These are phyloP conservation scores for Gossypium trilobum DNA, from an alignment of 441 rosid genomes.

Conservation along the genomic window DNA sequence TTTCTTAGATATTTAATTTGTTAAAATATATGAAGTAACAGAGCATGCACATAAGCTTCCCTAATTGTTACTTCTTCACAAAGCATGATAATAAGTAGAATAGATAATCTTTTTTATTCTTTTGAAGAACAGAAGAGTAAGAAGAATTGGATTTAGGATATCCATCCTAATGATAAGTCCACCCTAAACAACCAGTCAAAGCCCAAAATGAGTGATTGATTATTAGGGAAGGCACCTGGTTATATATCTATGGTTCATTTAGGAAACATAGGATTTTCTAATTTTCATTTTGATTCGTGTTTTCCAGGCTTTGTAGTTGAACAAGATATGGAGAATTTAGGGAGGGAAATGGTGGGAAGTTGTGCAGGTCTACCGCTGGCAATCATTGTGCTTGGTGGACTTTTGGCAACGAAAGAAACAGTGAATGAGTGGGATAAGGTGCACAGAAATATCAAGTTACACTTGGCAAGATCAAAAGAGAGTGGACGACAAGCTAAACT, in stretches of 20 bases:
- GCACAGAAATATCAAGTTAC: slow-evolving; percentile 15
- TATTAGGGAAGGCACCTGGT: background rate
- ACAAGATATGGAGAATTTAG: slow-evolving; percentile 14
- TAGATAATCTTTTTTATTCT: background rate
- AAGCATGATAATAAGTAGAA: background rate
- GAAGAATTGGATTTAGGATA: background rate
- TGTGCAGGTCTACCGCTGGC: slow-evolving; percentile 28
- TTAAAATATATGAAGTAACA: background rate
- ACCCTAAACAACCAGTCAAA: background rate
- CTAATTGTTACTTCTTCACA: background rate
- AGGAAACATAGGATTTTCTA: background rate
- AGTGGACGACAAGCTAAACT: slow-evolving; percentile 12
- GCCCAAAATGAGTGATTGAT: background rate
- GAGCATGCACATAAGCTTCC: background rate
- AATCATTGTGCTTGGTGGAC: slow-evolving; percentile 24
- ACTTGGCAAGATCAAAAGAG: slow-evolving; percentile 13
- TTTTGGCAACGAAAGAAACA: slow-evolving; percentile 21
- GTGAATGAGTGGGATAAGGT: slow-evolving; percentile 17
- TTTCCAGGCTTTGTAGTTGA: background rate
- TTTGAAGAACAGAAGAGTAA: background rate
- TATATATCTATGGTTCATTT: background rate
- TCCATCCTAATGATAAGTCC: background rate
- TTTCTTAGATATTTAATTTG: background rate
- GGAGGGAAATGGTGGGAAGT: slow-evolving; percentile 22
- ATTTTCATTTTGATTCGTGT: background rate